phyloP scores from a whole-genome alignment of 2,329 filamentous ascomycete species.

The Apiospora marii region DNA sequence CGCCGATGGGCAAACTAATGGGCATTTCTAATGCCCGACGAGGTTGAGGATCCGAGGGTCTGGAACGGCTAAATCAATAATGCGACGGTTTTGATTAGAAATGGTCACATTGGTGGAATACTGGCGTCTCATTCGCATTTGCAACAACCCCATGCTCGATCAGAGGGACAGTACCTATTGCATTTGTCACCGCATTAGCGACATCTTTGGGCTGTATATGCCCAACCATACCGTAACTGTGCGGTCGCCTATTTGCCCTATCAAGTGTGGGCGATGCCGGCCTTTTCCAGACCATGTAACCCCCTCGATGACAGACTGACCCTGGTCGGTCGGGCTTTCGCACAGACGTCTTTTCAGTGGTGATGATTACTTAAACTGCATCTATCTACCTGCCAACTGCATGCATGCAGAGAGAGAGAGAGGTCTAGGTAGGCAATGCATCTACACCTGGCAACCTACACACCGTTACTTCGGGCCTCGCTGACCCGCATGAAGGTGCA shows the following conservation, averaged over 20 bases:
- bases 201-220: neutral
- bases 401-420: neutral
- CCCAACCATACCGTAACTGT: neutral
- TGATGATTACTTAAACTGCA: neutral
- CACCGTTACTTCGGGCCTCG: neutral
- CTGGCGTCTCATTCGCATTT: neutral
- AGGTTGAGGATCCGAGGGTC: neutral
- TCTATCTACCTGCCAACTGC: neutral
- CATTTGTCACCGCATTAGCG: constrained; percentile 8
- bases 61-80: constrained; percentile 13
- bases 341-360: neutral
- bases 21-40: neutral
- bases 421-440: neutral
- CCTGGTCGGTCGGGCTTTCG: neutral
- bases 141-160: neutral
- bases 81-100: neutral
- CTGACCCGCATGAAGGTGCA: neutral
- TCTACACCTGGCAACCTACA: neutral
- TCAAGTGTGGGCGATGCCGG: neutral
- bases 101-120: constrained; percentile 10
- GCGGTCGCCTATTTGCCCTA: neutral
- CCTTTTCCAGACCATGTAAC: neutral
- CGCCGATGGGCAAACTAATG: neutral
- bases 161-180: neutral
- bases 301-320: neutral